Percentiles rank a stretch among this genome's conserved stretches.
phyloP scores from a whole-genome alignment of 2,329 filamentous ascomycete genomes.

The Fusarium verticillioides region DNA sequence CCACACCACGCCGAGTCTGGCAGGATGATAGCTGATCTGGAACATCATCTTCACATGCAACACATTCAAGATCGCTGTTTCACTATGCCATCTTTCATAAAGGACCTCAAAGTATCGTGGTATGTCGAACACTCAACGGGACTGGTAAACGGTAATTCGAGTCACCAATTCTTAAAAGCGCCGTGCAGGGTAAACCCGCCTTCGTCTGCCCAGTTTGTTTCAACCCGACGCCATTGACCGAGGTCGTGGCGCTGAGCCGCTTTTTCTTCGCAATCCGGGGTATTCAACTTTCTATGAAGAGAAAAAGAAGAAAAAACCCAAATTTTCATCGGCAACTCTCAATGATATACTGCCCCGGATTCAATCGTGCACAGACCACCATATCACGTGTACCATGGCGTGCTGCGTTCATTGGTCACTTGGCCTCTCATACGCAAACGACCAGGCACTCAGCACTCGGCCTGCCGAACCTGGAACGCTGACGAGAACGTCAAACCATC shows the following conservation, averaged over 20 bases:
- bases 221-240: constrained; percentile 62
- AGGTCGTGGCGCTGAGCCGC: constrained; percentile 60
- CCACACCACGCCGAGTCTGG: neutral
- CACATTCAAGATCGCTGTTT: neutral
- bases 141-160: constrained; percentile 66
- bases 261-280: constrained; percentile 65
- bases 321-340: neutral
- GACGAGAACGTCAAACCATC: constrained; percentile 40
- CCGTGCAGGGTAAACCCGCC: constrained; percentile 55
- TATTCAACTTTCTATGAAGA: constrained; percentile 67
- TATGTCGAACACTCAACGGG: constrained; percentile 73
- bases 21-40: neutral
- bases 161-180: constrained; percentile 74
- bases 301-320: constrained; percentile 41
- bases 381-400: constrained; percentile 30
- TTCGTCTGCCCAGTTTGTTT: constrained; percentile 68
- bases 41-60: constrained; percentile 5
- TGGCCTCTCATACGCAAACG: constrained; percentile 37
- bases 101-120: neutral
- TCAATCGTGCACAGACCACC: constrained; percentile 44
- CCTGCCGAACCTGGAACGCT: constrained; percentile 33
- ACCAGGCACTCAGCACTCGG: constrained; percentile 35
- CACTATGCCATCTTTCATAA: constrained; percentile 4
- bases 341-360: constrained; percentile 30
- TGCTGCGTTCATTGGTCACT: constrained; percentile 36